Evolutionary conservation across 31 red algal genomes (phyloP).

Genomic region (Asparagopsis taxiformis): DNA sequence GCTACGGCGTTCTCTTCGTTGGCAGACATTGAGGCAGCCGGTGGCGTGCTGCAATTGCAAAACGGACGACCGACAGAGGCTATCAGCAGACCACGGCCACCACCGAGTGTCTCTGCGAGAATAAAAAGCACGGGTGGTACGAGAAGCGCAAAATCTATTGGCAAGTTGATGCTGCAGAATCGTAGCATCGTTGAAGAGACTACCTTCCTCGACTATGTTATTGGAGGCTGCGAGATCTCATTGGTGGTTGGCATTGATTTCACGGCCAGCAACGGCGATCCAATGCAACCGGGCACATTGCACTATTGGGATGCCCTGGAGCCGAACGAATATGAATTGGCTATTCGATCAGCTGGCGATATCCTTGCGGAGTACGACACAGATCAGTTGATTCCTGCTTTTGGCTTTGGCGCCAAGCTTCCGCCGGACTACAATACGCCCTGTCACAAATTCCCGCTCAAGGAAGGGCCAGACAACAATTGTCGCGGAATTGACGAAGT

Average conservation of each 20-base stretch:
- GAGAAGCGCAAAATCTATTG: background rate
- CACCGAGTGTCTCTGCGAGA: too few species aligned
- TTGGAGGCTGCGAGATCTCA: conserved; percentile 76
- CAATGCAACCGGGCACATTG: conserved; percentile 48
- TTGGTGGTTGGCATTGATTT: conserved; percentile 85
- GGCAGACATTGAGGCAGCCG: background rate
- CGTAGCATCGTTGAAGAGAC: conserved; percentile 17
- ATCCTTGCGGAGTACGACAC: conserved; percentile 65
- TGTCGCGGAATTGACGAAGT: conserved; percentile 57
- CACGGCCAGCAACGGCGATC: conserved; percentile 84
- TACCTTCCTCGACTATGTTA: conserved; percentile 70
- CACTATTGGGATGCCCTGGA: conserved; percentile 60
- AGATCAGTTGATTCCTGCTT: conserved; percentile 64
- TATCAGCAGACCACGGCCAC: too few species aligned
- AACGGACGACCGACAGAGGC: too few species aligned
- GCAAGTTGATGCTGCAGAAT: conserved; percentile 13
- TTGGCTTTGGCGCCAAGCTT: conserved; percentile 81
- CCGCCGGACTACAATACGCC: conserved; percentile 59
- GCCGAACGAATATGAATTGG: conserved; percentile 82
- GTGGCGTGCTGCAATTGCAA: conserved; percentile 5
- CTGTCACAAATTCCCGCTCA: conserved; percentile 74
- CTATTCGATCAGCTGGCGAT: conserved; percentile 68
- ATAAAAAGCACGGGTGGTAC: background rate
- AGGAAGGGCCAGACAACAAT: conserved; percentile 24
- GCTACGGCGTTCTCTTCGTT: conserved; percentile 15